phyloP scores from a whole-genome alignment of 2,329 filamentous ascomycete genomes.

The Epichloe festucae region DNA sequence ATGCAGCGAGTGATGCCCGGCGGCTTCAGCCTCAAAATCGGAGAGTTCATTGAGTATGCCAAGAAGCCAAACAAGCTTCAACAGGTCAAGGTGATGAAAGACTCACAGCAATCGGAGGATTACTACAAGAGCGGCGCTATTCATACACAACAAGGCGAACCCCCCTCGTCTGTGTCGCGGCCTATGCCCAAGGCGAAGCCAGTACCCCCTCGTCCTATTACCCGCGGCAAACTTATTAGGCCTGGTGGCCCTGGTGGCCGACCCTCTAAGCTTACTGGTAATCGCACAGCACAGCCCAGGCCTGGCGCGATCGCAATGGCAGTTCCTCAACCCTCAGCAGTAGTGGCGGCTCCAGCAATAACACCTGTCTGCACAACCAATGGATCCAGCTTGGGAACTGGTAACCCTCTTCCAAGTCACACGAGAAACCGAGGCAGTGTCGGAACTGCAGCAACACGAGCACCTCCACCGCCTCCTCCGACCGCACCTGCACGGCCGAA shows the following conservation, averaged over 20 bases:
- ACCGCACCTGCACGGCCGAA: conserved; percentile 49
- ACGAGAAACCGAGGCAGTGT: conserved; percentile 41
- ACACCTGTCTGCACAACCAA: background rate
- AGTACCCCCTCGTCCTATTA: conserved; percentile 79
- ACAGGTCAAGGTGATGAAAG: conserved; percentile 78
- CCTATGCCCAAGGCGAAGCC: conserved; percentile 82
- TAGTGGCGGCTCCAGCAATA: conserved; percentile 7
- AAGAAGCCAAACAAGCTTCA: conserved; percentile 95
- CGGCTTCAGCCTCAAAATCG: conserved; percentile 69
- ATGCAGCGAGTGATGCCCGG: conserved; percentile 69
- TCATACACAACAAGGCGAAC: conserved; percentile 75
- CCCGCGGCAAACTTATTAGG: conserved; percentile 81
- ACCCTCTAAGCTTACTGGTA: conserved; percentile 55
- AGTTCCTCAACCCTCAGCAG: conserved; percentile 23
- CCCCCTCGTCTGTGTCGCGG: conserved; percentile 70
- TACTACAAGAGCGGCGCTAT: conserved; percentile 89
- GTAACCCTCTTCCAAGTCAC: conserved; percentile 31
- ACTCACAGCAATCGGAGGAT: conserved; percentile 64
- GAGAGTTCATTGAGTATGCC: conserved; percentile 81
- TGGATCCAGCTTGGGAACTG: conserved; percentile 5
- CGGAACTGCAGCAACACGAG: conserved; percentile 36
- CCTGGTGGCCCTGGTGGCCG: conserved; percentile 76
- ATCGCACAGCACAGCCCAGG: conserved; percentile 30
- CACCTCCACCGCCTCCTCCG: conserved; percentile 53
- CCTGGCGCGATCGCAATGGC: conserved; percentile 23